Percentiles rank a stretch among this genome's conserved stretches.
These are phyloP conservation scores for Trichoderma hamatum DNA, from an alignment of 2,329 filamentous ascomycete species.

Conservation along the genomic window DNA sequence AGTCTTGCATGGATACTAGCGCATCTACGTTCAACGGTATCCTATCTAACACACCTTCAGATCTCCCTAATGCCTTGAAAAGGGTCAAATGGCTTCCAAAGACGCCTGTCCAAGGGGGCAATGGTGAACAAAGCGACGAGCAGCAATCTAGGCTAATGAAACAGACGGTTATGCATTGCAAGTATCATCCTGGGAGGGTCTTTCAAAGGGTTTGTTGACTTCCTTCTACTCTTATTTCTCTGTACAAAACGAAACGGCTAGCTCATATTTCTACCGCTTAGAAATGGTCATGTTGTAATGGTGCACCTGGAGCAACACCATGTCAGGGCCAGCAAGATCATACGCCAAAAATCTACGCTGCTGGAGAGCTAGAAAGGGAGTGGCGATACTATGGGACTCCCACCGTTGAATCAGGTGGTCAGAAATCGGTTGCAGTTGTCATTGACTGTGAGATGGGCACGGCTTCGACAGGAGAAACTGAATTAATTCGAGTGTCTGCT, in stretches of 20 bases:
- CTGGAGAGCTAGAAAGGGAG: slow-evolving; percentile 35
- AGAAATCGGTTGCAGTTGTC: slow-evolving; percentile 41
- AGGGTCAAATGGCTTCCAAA: slow-evolving; percentile 2
- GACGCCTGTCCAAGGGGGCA: not conserved
- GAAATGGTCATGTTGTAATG: slow-evolving; percentile 41
- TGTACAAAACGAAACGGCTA: not conserved
- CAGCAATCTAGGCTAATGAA: not conserved
- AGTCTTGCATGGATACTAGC: not conserved
- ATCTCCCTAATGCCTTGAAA: slow-evolving; percentile 6
- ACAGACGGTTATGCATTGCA: slow-evolving; percentile 32
- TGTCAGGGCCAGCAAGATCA: slow-evolving; percentile 37
- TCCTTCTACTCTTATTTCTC: not conserved
- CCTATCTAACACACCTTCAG: not conserved
- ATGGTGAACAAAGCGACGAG: not conserved
- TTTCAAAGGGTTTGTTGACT: slow-evolving; percentile 33
- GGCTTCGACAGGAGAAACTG: slow-evolving; percentile 46
- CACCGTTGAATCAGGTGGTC: not conserved
- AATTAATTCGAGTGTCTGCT: slow-evolving; percentile 55
- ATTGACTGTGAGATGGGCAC: slow-evolving; percentile 62
- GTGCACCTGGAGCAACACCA: slow-evolving; percentile 30
- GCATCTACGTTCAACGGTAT: no score
- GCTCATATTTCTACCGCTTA: slow-evolving; percentile 12
- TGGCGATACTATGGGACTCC: slow-evolving; percentile 36
- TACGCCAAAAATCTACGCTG: slow-evolving; percentile 31
- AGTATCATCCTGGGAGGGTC: slow-evolving; percentile 37